These are phyloP conservation scores for Globisporangium apiculatum DNA, from an alignment of 352 stramenopile genomes.

Conservation along the genomic window DNA sequence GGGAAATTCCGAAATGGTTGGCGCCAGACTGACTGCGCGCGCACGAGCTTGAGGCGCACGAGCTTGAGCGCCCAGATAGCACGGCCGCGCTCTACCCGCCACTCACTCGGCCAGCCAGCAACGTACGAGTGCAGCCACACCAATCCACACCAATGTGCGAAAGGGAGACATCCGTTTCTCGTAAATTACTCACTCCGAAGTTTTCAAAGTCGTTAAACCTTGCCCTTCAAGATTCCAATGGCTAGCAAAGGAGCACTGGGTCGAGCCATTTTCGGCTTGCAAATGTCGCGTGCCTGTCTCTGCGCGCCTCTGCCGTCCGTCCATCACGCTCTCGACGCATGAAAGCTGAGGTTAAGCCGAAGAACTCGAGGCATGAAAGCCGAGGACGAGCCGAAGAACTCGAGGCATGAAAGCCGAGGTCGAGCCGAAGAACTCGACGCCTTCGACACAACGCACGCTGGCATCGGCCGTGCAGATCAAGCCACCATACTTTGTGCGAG, in stretches of 20 bases:
- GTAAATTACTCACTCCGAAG: not conserved
- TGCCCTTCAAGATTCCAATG: too few species aligned
- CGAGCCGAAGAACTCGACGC: too few species aligned
- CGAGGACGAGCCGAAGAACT: too few species aligned
- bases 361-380: too few species aligned
- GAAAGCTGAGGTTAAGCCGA: too few species aligned
- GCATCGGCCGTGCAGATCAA: too few species aligned
- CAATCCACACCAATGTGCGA: not conserved
- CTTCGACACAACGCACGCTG: too few species aligned
- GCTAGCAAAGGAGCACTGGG: not conserved
- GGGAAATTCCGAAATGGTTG: constrained; percentile 79
- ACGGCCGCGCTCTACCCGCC: constrained; percentile 2
- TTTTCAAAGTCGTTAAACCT: too few species aligned
- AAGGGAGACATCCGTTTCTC: not conserved
- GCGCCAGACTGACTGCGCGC: not conserved
- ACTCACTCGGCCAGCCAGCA: constrained; percentile 1
- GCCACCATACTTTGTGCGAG: too few species aligned
- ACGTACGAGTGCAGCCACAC: not conserved
- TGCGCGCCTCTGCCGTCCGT: not conserved
- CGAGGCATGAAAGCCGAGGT: too few species aligned
- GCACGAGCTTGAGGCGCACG: too few species aligned
- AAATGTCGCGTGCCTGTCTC: not conserved
- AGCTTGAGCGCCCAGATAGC: too few species aligned
- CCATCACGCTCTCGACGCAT: constrained; percentile 9
- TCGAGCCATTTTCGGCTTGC: not conserved